A percentile compares a stretch with the other conserved stretches of the same genome.
Conservation (phyloP, 768 basidiomycete species). For the Tricholoma hemisulphureum region DNA sequence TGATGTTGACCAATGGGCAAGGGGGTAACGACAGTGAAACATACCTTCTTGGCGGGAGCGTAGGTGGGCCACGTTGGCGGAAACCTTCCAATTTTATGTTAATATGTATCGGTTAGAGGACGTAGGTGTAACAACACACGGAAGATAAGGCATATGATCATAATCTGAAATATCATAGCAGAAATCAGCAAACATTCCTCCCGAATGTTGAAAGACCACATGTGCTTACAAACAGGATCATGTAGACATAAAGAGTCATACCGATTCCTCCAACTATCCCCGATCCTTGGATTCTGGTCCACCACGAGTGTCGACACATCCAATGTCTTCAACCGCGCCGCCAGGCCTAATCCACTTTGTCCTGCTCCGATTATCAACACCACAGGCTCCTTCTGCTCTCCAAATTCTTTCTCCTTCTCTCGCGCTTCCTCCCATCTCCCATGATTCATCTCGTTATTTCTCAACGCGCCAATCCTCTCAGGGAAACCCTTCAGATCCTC, state of each 20-base stretch:
- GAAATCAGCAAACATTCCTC: not conserved
- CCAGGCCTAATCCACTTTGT: conserved; percentile 57
- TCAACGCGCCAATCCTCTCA: conserved; percentile 49
- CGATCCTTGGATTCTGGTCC: conserved; percentile 51
- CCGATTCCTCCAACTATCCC: conserved; percentile 59
- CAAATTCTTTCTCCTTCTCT: conserved; percentile 40
- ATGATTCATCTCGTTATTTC: conserved; percentile 35
- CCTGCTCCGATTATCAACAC: conserved; percentile 58
- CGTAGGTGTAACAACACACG: too few relatives aligned
- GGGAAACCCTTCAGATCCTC: conserved; percentile 51
- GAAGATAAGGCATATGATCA: conserved; percentile 56
- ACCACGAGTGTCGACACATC: conserved; percentile 58
- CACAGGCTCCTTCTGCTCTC: conserved; percentile 45
- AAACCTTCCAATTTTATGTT: conserved; percentile 36
- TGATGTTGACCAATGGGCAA: too few relatives aligned
- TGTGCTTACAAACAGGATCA: conserved; percentile 43
- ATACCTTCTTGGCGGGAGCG: conserved; percentile 52
- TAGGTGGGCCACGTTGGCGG: conserved; percentile 60
- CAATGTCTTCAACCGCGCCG: conserved; percentile 63
- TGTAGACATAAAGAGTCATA: conserved; percentile 60
- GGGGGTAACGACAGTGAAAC: too few relatives aligned
- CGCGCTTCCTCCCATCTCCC: conserved; percentile 56
- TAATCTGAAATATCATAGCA: too few relatives aligned
- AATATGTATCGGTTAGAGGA: too few relatives aligned
- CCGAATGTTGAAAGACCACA: not conserved